A percentile compares a stretch with the other conserved stretches of the same genome.
Evolutionary conservation across 352 stramenopile genomes (phyloP).

Genomic region (Phytophthora parvispora): DNA sequence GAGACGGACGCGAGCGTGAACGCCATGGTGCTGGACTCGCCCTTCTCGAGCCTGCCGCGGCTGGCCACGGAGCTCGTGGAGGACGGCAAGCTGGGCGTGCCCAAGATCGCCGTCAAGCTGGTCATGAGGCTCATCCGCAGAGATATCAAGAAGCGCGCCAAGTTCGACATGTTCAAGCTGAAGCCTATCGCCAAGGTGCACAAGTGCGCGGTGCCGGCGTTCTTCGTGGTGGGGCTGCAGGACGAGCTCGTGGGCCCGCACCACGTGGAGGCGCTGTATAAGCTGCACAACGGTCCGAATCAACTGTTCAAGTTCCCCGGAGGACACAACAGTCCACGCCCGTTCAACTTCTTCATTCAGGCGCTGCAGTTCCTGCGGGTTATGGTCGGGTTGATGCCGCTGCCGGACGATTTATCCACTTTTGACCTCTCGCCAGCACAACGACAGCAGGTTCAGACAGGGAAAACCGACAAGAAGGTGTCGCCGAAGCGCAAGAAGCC

Average conservation of each 20-base stretch:
- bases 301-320: constrained; percentile 85
- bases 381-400: constrained; percentile 80
- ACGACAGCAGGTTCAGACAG: constrained; percentile 26
- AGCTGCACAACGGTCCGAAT: constrained; percentile 81
- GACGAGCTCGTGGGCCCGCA: constrained; percentile 86
- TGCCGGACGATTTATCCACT: constrained; percentile 65
- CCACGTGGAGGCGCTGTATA: constrained; percentile 79
- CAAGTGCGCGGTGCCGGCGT: constrained; percentile 79
- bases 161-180: constrained; percentile 92
- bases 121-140: constrained; percentile 84
- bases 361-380: constrained; percentile 84
- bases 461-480: constrained; percentile 18
- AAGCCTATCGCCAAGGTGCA: constrained; percentile 81
- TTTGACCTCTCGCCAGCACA: constrained; percentile 50
- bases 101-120: constrained; percentile 85
- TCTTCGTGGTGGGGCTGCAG: constrained; percentile 82
- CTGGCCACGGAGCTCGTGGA: constrained; percentile 83
- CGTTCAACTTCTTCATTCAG: constrained; percentile 84
- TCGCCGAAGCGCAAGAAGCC: constrained; percentile 40
- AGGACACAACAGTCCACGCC: constrained; percentile 83
- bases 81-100: constrained; percentile 84
- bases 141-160: constrained; percentile 83
- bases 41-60: constrained; percentile 81
- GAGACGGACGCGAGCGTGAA: constrained; percentile 67
- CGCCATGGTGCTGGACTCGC: constrained; percentile 87